A percentile compares a stretch with the other conserved stretches of the same genome.
These are phyloP conservation scores for Brettanomyces naardenensis DNA, from an alignment of 805 yeast species.

Conservation along the genomic window DNA sequence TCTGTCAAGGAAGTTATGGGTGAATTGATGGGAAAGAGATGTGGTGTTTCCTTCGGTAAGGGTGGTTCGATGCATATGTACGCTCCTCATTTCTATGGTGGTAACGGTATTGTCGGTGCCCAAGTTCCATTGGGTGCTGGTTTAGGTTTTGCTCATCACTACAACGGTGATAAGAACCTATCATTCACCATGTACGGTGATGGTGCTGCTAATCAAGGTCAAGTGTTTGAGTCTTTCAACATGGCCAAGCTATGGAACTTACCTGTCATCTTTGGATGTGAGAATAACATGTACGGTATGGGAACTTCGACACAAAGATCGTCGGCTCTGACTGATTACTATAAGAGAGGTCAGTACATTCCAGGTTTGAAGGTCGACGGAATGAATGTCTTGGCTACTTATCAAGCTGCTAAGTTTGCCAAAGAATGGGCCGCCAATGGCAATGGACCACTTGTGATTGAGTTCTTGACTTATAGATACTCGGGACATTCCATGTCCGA, in stretches of 20 bases:
- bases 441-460: conserved; percentile 93
- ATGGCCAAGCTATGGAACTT: conserved; percentile 99
- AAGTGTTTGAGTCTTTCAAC: conserved; percentile 94
- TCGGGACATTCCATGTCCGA: conserved; percentile 99
- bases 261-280: conserved; percentile 93
- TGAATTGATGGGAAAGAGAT: conserved; percentile 93
- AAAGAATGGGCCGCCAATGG: conserved; percentile 92
- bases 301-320: conserved; percentile 98
- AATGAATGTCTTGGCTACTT: conserved; percentile 94
- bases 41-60: conserved; percentile 94
- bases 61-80: conserved; percentile 99
- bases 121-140: conserved; percentile 99
- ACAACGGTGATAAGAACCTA: conserved; percentile 69
- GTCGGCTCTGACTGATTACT: conserved; percentile 92
- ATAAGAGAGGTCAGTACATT: conserved; percentile 98
- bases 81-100: conserved; percentile 93
- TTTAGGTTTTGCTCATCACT: conserved; percentile 96
- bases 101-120: conserved; percentile 99
- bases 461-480: conserved; percentile 97
- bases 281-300: conserved; percentile 99
- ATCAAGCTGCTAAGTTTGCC: conserved; percentile 94
- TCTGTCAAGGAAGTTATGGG: conserved; percentile 85
- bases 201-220: conserved; percentile 99
- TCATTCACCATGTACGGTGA: conserved; percentile 93
- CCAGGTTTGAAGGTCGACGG: conserved; percentile 98